Evolutionary conservation across 345 rosid species (phyloP), one percentile per base, ranked within the genome.

Genomic region (Salix suchowensis): DNA sequence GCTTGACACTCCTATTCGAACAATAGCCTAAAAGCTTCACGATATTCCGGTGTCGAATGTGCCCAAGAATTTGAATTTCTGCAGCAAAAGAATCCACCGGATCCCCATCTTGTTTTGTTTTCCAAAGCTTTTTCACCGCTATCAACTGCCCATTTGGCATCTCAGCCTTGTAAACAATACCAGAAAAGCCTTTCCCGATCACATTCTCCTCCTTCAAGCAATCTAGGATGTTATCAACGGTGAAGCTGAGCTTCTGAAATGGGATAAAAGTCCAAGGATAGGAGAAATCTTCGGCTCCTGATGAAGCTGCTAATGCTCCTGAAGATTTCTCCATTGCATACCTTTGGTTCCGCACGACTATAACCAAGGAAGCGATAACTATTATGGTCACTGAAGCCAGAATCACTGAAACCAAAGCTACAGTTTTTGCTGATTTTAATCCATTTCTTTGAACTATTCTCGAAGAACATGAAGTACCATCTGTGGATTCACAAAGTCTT

Each of bases 181-280:
- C 99, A 0, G 99, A 96, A 76, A 97, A 93, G 12, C 99, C 98
- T 88, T 96, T 91, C 15, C 99, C 99, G 39, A 96, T 89, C 73
- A 90, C 88, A 81, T 96, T 96, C 70, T 96, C 98, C 48, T 91
- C 97, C 70, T 85, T 82, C 61, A 96, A 84, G 84, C 91, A 89
- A 24, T 87, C 88, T 52, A 96, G 81, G 71, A 96, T 89, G 88
- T 88, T 93, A 73, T 91, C 91, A 37, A 91, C 85, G 60, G 88
- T 87, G 75, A 91, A 90, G 75, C 80, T 85, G 54, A 91, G 89
- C 82, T 91, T 93, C 68, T 93, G 96, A 74, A 96, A 96, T 23
- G 99, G 99, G 68, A 93, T 96, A 83, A 93, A 96, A 2, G 98
- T 91, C 98, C 97, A 96, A 4, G 98, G 99, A 75, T 89, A 91